A percentile compares a stretch with the other conserved stretches of the same genome.
Conservation (phyloP, 306 rosid species). For the Glycyrrhiza uralensis region DNA sequence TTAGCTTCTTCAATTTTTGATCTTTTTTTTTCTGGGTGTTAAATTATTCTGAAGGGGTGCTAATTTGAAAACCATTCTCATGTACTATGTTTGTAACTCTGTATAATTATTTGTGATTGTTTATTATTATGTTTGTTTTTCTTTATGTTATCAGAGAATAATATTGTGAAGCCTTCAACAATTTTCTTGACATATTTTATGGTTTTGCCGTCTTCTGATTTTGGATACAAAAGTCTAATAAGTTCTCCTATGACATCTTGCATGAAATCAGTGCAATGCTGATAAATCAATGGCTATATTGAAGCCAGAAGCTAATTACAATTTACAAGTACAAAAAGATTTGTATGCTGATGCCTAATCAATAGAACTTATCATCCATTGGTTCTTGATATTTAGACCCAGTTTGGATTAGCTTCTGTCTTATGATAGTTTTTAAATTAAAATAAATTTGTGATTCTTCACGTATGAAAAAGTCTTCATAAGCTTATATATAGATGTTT, state of each 20-base stretch:
- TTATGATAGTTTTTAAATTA: too few species aligned
- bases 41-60: background rate
- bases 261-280: background rate
- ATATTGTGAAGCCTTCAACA: background rate
- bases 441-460: too few species aligned
- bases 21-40: background rate
- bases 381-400: background rate
- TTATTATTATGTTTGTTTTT: background rate
- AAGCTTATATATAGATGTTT: too few species aligned
- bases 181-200: background rate
- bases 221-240: too few species aligned
- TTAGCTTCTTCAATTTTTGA: background rate
- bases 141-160: background rate
- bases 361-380: background rate
- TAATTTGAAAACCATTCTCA: background rate
- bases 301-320: background rate
- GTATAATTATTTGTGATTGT: background rate
- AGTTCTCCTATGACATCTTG: too few species aligned
- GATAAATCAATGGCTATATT: background rate
- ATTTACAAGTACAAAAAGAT: background rate
- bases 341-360: background rate
- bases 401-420: too few species aligned
- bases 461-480: too few species aligned
- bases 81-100: background rate
- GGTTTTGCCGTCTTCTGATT: background rate